Conservation (phyloP, 495 filamentous ascomycete species). For the Trichocladium uniseriatum region DNA sequence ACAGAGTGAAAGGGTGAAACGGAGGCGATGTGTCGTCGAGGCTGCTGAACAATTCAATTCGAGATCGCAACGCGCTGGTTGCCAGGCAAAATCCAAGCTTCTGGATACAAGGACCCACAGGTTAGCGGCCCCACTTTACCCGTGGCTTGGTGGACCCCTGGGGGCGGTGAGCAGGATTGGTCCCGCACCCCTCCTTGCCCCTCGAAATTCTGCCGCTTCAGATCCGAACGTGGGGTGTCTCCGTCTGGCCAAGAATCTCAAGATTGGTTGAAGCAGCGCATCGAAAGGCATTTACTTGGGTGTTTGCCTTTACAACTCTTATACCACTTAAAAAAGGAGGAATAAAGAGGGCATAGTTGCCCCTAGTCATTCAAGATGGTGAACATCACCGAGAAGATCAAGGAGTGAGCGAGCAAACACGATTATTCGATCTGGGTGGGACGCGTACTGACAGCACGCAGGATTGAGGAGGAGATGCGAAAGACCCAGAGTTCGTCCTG, state of each 20-base stretch:
- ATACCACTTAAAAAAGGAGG: neutral
- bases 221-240: conserved; percentile 22
- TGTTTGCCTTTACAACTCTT: neutral
- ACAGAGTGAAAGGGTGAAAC: neutral
- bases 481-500: conserved; percentile 78
- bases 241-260: conserved; percentile 1
- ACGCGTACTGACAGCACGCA: conserved; percentile 30
- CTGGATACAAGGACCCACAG: neutral
- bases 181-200: conserved; percentile 12
- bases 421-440: neutral
- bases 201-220: conserved; percentile 28
- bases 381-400: conserved; percentile 99
- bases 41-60: too few species aligned
- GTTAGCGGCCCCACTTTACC: neutral
- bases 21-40: too few species aligned
- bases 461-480: conserved; percentile 99
- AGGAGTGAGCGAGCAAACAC: conserved; percentile 61
- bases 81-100: conserved; percentile 4
- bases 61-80: neutral
- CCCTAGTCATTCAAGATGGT: conserved; percentile 67
- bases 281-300: too few species aligned
- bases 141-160: neutral
- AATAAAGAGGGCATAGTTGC: conserved; percentile 3
- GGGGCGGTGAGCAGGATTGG: conserved; percentile 12
- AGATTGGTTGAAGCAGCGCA: too few species aligned